Percentiles rank a stretch among this genome's conserved stretches.
phyloP scores from a whole-genome alignment of 1,284 basidiomycete species.

The Mycocalia duriaeana region DNA sequence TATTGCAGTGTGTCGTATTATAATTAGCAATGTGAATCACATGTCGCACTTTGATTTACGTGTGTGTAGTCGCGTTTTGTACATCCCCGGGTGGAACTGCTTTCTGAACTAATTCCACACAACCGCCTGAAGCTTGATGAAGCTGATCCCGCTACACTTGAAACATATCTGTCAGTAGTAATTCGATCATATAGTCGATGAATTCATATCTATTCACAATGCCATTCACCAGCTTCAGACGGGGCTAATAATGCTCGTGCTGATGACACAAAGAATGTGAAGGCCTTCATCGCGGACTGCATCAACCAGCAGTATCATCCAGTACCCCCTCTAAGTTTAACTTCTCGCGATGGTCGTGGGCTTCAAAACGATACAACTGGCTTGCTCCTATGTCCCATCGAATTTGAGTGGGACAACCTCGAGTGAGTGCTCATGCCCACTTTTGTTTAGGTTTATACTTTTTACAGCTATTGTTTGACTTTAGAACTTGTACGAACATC shows the following conservation, averaged over 20 bases:
- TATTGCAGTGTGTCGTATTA: too few species aligned
- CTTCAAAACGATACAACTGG: constrained; percentile 23
- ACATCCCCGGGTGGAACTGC: too few species aligned
- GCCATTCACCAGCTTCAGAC: constrained; percentile 13
- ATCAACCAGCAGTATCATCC: constrained; percentile 10
- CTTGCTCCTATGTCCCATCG: constrained; percentile 19
- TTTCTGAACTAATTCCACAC: too few species aligned
- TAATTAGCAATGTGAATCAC: too few species aligned
- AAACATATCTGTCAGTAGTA: too few species aligned
- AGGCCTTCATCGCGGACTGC: constrained; percentile 15
- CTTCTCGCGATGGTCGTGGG: constrained; percentile 12
- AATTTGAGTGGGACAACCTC: constrained; percentile 20
- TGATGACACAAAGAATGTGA: constrained; percentile 16
- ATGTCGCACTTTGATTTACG: too few species aligned
- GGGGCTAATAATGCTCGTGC: constrained; percentile 13
- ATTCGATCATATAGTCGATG: too few species aligned
- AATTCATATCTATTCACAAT: too few species aligned
- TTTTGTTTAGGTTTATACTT: not conserved
- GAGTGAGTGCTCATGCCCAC: constrained; percentile 13
- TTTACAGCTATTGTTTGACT: not conserved
- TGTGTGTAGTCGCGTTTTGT: too few species aligned
- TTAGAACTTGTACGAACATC: constrained; percentile 11
- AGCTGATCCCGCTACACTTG: too few species aligned
- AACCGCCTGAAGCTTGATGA: too few species aligned
- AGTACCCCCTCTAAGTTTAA: constrained; percentile 5